These are phyloP conservation scores for Pseudofabraea citricarpa DNA, from an alignment of 2,329 filamentous ascomycete genomes.

Conservation along the genomic window DNA sequence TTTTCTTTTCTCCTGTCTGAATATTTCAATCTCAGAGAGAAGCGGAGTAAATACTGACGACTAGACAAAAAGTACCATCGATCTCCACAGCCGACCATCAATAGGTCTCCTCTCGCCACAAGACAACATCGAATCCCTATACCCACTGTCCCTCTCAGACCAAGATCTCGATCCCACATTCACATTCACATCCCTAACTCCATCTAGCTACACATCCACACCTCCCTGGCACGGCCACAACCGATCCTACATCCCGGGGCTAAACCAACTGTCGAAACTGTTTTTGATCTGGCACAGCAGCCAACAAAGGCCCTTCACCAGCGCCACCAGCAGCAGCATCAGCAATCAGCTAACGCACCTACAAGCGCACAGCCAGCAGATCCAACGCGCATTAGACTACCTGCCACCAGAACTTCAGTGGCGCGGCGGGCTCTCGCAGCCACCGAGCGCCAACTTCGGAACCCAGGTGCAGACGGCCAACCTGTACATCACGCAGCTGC, in stretches of 20 bases:
- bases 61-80: slow-evolving; percentile 24
- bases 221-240: slow-evolving; percentile 29
- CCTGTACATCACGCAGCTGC: slow-evolving; percentile 32
- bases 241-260: slow-evolving; percentile 28
- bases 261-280: slow-evolving; percentile 29
- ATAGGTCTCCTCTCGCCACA: slow-evolving; percentile 22
- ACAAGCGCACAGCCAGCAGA: slow-evolving; percentile 9
- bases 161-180: slow-evolving; percentile 26
- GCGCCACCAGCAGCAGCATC: no score
- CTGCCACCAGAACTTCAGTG: slow-evolving; percentile 31
- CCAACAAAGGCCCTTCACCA: slow-evolving; percentile 11
- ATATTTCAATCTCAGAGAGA: no score
- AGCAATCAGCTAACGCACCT: slow-evolving; percentile 11
- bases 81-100: slow-evolving; percentile 25
- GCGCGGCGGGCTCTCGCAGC: slow-evolving; percentile 31
- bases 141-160: slow-evolving; percentile 25
- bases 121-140: slow-evolving; percentile 20
- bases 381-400: slow-evolving; percentile 27
- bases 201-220: slow-evolving; percentile 3
- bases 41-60: no score
- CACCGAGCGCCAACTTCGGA: slow-evolving; percentile 24
- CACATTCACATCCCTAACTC: no score
- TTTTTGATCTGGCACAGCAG: slow-evolving; percentile 30
- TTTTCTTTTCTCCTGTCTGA: no score
- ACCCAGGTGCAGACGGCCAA: slow-evolving; percentile 34